phyloP scores from a whole-genome alignment of 768 basidiomycete species.

The Suillus sp. region DNA sequence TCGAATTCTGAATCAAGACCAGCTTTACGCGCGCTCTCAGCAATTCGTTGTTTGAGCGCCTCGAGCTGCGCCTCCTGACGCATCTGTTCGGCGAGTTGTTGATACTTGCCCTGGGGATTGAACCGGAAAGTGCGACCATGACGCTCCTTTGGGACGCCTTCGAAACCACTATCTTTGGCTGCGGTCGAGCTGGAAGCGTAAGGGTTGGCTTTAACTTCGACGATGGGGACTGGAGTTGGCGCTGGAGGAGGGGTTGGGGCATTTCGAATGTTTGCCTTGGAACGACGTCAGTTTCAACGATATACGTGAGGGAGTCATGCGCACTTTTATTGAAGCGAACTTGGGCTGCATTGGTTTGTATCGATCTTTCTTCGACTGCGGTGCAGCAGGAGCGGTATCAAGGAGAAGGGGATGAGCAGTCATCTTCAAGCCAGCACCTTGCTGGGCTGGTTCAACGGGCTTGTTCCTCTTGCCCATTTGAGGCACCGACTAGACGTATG shows the following conservation, averaged over 20 bases:
- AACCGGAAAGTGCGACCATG: constrained; percentile 75
- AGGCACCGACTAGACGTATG: constrained; percentile 49
- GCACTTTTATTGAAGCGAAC: constrained; percentile 90
- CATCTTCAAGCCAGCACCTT: constrained; percentile 87
- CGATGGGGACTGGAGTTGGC: constrained; percentile 37
- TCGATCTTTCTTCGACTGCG: constrained; percentile 83
- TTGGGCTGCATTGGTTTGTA: constrained; percentile 99
- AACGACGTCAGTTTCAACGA: constrained; percentile 11
- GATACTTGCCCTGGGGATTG: constrained; percentile 91
- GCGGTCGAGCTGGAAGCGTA: constrained; percentile 58
- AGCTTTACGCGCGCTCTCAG: constrained; percentile 89
- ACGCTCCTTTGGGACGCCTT: constrained; percentile 74
- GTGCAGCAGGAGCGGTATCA: constrained; percentile 54
- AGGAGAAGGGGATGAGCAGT: constrained; percentile 85
- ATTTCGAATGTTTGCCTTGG: constrained; percentile 76
- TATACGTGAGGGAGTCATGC: constrained; percentile 15
- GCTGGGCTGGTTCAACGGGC: constrained; percentile 64
- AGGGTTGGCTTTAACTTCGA: constrained; percentile 65
- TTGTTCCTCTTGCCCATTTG: constrained; percentile 56
- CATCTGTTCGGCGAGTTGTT: constrained; percentile 69
- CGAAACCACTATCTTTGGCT: constrained; percentile 64
- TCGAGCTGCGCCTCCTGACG: constrained; percentile 82
- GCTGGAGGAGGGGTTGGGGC: constrained; percentile 60
- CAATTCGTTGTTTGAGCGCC: constrained; percentile 89
- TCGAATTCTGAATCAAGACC: constrained; percentile 93